A percentile compares a stretch with the other conserved stretches of the same genome.
Conservation (phyloP, 257 asterid species). For the Capsicum rhomboideum region DNA sequence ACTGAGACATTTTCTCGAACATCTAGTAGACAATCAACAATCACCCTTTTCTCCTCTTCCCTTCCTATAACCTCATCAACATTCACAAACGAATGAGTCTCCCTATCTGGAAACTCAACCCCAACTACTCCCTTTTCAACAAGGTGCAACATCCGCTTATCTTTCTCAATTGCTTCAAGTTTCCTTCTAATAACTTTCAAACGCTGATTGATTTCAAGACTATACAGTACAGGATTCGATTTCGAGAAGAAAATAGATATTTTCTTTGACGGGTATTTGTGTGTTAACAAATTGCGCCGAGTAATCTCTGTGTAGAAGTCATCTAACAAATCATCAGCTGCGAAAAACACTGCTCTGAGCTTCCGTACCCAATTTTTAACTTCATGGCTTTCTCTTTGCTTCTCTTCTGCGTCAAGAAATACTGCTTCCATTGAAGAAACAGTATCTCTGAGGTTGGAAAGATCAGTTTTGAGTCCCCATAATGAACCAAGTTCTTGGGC, state of each 20-base stretch:
- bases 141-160: background rate
- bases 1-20: conserved; percentile 3
- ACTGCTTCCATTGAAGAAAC: conserved; percentile 9
- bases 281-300: background rate
- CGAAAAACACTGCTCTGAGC: conserved; percentile 14
- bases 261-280: background rate
- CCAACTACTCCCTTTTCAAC: background rate
- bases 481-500: background rate
- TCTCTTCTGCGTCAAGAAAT: conserved; percentile 16
- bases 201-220: background rate
- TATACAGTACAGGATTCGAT: conserved; percentile 1
- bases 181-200: background rate
- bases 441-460: conserved; percentile 8
- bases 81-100: conserved; percentile 12
- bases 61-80: conserved; percentile 14
- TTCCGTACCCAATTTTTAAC: conserved; percentile 10
- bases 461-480: conserved; percentile 5
- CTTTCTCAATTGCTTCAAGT: background rate
- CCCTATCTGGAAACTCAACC: background rate
- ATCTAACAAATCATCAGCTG: conserved; percentile 16
- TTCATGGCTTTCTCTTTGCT: conserved; percentile 3
- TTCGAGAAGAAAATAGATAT: background rate
- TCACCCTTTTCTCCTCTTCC: conserved; percentile 6
- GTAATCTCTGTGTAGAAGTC: conserved; percentile 12
- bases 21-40: background rate